These are phyloP conservation scores for Abrus pulchellus DNA, from an alignment of 306 rosid genomes.

Conservation along the genomic window DNA sequence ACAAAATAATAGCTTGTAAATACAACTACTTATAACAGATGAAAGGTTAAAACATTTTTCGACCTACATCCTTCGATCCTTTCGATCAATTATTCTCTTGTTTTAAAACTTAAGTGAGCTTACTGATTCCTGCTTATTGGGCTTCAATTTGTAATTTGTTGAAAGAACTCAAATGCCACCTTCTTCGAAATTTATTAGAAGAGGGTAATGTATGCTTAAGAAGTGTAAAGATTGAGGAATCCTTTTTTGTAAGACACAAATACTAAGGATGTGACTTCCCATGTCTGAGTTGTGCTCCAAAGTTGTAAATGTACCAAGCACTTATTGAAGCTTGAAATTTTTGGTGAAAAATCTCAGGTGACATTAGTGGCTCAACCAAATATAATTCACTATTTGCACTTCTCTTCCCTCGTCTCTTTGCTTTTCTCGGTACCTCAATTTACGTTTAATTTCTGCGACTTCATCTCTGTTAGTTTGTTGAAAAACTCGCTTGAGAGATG, in stretches of 20 bases:
- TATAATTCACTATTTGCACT: background rate
- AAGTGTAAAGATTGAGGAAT: background rate
- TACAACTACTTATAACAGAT: too few species aligned
- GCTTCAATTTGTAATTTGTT: too few species aligned
- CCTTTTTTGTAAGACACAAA: background rate
- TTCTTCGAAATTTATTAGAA: background rate
- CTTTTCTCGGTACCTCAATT: background rate
- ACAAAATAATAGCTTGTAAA: too few species aligned
- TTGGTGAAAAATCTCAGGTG: background rate
- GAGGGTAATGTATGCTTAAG: background rate
- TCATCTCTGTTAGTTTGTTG: constrained; percentile 1
- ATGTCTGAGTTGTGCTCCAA: background rate
- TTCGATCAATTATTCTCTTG: background rate
- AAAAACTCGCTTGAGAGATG: background rate
- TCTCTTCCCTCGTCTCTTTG: background rate
- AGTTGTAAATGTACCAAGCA: background rate
- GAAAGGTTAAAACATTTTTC: background rate
- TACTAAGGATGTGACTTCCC: background rate
- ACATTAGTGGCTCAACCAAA: too few species aligned
- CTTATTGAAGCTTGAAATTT: background rate
- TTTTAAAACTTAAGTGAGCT: background rate
- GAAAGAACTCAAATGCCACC: background rate
- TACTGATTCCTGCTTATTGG: background rate
- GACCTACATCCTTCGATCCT: background rate
- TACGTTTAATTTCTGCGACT: background rate